Evolutionary conservation across 169 alveolate genomes (phyloP).

Genomic region (Theileria equi): DNA sequence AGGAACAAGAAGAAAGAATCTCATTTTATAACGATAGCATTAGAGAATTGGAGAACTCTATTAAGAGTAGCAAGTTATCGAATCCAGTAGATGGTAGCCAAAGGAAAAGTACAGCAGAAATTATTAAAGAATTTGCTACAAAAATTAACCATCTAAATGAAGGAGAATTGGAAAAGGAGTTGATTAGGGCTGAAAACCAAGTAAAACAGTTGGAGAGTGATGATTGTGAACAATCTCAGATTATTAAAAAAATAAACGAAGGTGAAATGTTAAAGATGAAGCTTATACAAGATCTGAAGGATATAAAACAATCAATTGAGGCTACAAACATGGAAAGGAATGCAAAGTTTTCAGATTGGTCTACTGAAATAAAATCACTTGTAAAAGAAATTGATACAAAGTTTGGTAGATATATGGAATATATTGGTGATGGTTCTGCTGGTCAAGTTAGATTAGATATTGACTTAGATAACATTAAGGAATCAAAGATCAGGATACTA

Average conservation of each 20-base stretch:
- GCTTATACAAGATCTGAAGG: conserved; percentile 34
- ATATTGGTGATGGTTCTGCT: conserved; percentile 64
- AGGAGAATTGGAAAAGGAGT: conserved; percentile 58
- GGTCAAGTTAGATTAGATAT: conserved; percentile 69
- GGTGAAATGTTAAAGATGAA: conserved; percentile 38
- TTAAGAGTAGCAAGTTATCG: not conserved
- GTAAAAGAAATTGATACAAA: conserved; percentile 57
- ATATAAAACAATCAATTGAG: conserved; percentile 22
- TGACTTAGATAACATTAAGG: conserved; percentile 57
- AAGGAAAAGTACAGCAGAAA: not conserved
- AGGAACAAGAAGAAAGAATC: conserved; percentile 47
- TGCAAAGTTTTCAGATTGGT: conserved; percentile 46
- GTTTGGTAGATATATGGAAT: conserved; percentile 61
- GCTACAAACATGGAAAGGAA: not conserved
- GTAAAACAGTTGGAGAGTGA: conserved; percentile 58
- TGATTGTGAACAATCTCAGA: conserved; percentile 59
- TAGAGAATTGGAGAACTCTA: conserved; percentile 26
- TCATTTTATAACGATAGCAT: conserved; percentile 30
- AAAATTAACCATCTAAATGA: conserved; percentile 39
- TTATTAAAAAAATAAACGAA: conserved; percentile 54
- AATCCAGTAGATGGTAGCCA: too few relatives aligned
- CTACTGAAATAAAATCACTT: conserved; percentile 37
- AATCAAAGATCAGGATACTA: conserved; percentile 56
- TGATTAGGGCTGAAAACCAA: conserved; percentile 56
- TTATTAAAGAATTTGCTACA: conserved; percentile 29